Evolutionary conservation across 805 yeast species (phyloP), one percentile per base, ranked within the genome.

Genomic region (Wickerhamomyces ciferrii): DNA sequence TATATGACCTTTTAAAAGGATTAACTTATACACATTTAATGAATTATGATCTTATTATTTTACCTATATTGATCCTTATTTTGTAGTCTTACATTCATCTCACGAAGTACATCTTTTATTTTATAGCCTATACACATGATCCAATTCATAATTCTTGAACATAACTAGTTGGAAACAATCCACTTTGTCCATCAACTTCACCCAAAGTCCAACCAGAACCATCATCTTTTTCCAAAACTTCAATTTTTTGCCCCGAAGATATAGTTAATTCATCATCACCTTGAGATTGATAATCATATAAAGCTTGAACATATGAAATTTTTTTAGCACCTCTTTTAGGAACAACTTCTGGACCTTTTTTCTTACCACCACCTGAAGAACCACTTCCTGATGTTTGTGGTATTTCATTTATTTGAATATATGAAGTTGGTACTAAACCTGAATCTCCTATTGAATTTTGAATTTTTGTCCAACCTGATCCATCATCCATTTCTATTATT

Each of bases 181-280:
- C 96, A 18, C 67, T 69, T 8, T 50, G 52, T 0, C 92, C 94
- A 51, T 79, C 70, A 7, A 84, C 48, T 60, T 87, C 92, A 13
- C 97, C 98, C 54, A 83, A 86, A 2, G 97, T 91, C 99, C 99
- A 94, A 0, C 99, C 99, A 7, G 35, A 31, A 10, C 89, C 91
- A 53, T 84, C 87, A 44, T 84, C 86, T 43, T 81, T 87, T 25
- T 76, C 82, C 1, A 86, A 58, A 13, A 94, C 75, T 11, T 76
- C 73, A 18, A 94, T 78, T 45, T 71, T 72, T 51, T 92, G 97
- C 2, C 96, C 97, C 0, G 76, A 83, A 8, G 53, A 56, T 19
- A 94, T 78, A 19, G 78, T 74, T 48, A 94, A 63, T 65, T 94
- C 99, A 56, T 87, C 92, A 23, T 78, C 84, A 13, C 88, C 94